These are phyloP conservation scores for Gymnopus androsaceus DNA, from an alignment of 1,284 basidiomycete species.

Conservation along the genomic window DNA sequence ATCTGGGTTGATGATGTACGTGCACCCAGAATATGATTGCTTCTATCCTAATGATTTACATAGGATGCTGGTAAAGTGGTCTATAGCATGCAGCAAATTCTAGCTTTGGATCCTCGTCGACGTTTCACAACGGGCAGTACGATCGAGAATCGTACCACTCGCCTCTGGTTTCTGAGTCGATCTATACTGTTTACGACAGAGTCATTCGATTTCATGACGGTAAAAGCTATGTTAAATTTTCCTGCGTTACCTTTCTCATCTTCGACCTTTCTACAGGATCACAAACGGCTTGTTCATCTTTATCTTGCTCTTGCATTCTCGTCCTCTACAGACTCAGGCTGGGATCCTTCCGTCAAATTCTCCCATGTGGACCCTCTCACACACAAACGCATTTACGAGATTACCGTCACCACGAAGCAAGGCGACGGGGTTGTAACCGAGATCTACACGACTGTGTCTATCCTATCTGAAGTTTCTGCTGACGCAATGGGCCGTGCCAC, in stretches of 20 bases:
- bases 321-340: neutral
- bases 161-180: constrained; percentile 15
- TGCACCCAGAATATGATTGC: too few species aligned
- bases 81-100: constrained; percentile 16
- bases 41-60: neutral
- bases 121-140: constrained; percentile 18
- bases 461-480: constrained; percentile 4
- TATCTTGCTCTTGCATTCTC: neutral
- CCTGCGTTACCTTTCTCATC: too few species aligned
- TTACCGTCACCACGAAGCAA: neutral
- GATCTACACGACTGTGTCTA: neutral
- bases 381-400: neutral
- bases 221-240: neutral
- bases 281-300: neutral
- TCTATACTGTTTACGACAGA: neutral
- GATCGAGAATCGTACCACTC: constrained; percentile 13
- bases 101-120: constrained; percentile 19
- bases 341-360: neutral
- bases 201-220: neutral
- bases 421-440: too few species aligned
- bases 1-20: neutral
- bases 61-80: constrained; percentile 17
- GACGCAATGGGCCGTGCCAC: constrained; percentile 6
- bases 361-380: neutral
- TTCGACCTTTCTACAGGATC: neutral